phyloP scores from a whole-genome alignment of 805 yeast species.

The Limtongia smithiae region DNA sequence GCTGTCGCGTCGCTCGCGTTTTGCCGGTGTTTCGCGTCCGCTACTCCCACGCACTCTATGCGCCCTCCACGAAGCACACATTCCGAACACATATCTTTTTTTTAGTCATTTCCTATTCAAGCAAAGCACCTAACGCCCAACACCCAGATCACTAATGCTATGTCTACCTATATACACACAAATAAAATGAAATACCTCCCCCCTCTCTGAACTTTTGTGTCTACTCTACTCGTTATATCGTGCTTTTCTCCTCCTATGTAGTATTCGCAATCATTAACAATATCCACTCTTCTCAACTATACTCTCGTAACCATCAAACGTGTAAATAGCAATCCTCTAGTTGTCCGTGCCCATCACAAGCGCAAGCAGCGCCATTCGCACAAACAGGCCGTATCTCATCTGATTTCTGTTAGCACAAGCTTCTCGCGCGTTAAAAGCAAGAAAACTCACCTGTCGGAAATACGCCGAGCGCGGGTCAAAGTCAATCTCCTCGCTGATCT shows the following conservation, averaged over 20 bases:
- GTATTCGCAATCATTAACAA: not conserved
- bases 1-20: no score
- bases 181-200: constrained; percentile 8
- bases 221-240: no score
- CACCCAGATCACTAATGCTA: no score
- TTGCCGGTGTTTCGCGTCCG: no score
- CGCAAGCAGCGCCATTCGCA: constrained; percentile 97
- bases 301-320: not conserved
- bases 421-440: not conserved
- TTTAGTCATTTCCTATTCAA: no score
- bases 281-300: not conserved
- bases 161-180: not conserved
- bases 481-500: constrained; percentile 96
- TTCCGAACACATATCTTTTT: no score
- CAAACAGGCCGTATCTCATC: constrained; percentile 96
- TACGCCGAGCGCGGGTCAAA: constrained; percentile 99
- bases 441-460: constrained; percentile 71
- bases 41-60: no score
- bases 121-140: no score
- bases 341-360: constrained; percentile 81
- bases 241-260: no score
- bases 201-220: no score
- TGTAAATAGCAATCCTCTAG: not conserved
- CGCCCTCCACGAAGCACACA: no score
- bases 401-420: constrained; percentile 17